A percentile compares a stretch with the other conserved stretches of the same genome.
Evolutionary conservation across 2,329 filamentous ascomycete genomes (phyloP).

Genomic region (Epicoccum nigrum): DNA sequence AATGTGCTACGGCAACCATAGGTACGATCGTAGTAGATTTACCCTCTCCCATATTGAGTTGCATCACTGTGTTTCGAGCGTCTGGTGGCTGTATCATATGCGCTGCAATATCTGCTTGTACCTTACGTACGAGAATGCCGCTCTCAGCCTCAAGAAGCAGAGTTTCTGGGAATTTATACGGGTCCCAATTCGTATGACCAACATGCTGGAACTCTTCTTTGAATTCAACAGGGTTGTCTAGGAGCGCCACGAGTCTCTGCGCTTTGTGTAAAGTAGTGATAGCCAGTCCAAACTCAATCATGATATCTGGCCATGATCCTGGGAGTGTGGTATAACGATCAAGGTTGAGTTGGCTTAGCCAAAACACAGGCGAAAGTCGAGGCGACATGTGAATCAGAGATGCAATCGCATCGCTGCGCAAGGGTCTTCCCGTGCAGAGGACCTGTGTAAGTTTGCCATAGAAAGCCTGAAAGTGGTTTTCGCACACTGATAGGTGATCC

Average conservation of each 20-base stretch:
- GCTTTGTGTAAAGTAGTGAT: background rate
- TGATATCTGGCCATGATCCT: background rate
- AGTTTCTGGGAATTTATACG: slow-evolving; percentile 61
- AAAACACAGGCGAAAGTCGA: background rate
- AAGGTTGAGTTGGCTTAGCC: background rate
- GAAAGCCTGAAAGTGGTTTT: too few species aligned
- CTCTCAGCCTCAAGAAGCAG: slow-evolving; percentile 70
- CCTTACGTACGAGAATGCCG: slow-evolving; percentile 64
- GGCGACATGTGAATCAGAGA: background rate
- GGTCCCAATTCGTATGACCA: slow-evolving; percentile 64
- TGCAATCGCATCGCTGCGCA: too few species aligned
- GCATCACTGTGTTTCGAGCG: slow-evolving; percentile 34
- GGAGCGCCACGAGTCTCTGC: background rate
- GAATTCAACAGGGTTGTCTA: background rate
- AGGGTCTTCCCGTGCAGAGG: too few species aligned
- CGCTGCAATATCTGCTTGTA: slow-evolving; percentile 64
- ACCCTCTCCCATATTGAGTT: slow-evolving; percentile 47
- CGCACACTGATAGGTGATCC: too few species aligned
- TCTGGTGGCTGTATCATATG: slow-evolving; percentile 57
- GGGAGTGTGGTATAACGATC: background rate
- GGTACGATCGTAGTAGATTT: slow-evolving; percentile 44
- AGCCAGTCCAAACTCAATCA: background rate
- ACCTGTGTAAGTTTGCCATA: too few species aligned
- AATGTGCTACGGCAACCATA: slow-evolving; percentile 27
- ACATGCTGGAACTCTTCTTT: background rate